A percentile compares a stretch with the other conserved stretches of the same genome.
phyloP scores from a whole-genome alignment of 225 moss, liverwort and hornwort species.

The Takakia lepidozioides region DNA sequence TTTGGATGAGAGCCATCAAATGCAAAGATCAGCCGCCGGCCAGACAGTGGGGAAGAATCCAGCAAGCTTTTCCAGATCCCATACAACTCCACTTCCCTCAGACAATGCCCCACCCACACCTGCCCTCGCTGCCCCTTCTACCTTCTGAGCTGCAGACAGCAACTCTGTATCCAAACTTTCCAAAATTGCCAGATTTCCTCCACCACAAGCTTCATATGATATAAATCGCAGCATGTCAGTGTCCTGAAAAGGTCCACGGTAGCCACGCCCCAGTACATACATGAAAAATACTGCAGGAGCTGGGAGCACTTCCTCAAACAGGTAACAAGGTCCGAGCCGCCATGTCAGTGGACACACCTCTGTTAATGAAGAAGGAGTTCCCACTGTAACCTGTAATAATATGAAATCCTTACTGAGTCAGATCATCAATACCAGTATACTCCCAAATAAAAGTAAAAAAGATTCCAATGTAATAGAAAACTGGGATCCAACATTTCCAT shows the following conservation, averaged over 20 bases:
- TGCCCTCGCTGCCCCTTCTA: constrained; percentile 42
- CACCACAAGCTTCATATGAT: constrained; percentile 94
- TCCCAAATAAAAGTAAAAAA: too few relatives aligned
- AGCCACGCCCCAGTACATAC: constrained; percentile 82
- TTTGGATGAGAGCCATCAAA: constrained; percentile 82
- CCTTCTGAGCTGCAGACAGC: constrained; percentile 52
- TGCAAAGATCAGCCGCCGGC: constrained; percentile 80
- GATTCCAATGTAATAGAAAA: too few relatives aligned
- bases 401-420: too few relatives aligned
- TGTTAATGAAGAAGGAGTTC: constrained; percentile 67
- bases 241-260: constrained; percentile 87
- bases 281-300: constrained; percentile 86
- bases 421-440: too few relatives aligned
- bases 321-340: constrained; percentile 92
- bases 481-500: too few relatives aligned
- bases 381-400: constrained; percentile 69
- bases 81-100: constrained; percentile 59
- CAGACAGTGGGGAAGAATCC: constrained; percentile 71
- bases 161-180: constrained; percentile 83
- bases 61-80: constrained; percentile 86
- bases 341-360: constrained; percentile 65
- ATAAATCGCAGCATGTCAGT: constrained; percentile 76
- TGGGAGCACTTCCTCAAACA: constrained; percentile 86
- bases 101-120: constrained; percentile 30
- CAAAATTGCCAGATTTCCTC: constrained; percentile 77